Evolutionary conservation across 1,284 basidiomycete genomes (phyloP).

Genomic region (Austropuccinia psidii): DNA sequence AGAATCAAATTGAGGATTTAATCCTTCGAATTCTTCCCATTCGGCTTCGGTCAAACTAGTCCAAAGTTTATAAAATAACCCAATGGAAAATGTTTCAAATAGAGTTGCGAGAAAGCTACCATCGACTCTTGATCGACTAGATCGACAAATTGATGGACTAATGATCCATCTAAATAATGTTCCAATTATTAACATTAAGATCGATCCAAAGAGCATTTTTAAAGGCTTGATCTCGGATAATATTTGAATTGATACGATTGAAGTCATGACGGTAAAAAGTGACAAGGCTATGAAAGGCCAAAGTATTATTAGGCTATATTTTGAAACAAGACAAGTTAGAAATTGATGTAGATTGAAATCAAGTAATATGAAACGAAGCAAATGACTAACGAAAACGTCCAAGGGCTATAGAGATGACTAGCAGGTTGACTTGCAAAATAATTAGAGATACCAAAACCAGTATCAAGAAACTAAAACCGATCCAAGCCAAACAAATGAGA

Average conservation of each 20-base stretch:
- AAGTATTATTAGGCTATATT: conserved; percentile 5
- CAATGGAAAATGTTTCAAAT: conserved; percentile 41
- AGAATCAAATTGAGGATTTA: too few species aligned
- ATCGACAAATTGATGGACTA: conserved; percentile 42
- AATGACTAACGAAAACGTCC: conserved; percentile 42
- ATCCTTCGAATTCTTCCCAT: conserved; percentile 39
- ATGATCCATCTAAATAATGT: conserved; percentile 42
- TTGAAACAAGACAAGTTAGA: not conserved
- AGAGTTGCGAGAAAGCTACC: conserved; percentile 42
- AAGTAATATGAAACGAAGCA: not conserved
- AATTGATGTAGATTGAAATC: not conserved
- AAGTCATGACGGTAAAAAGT: not conserved
- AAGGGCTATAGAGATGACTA: conserved; percentile 39
- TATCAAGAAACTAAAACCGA: conserved; percentile 42
- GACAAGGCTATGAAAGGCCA: conserved; percentile 24
- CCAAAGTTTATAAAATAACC: conserved; percentile 41
- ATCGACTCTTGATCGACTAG: conserved; percentile 41
- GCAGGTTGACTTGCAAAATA: conserved; percentile 43
- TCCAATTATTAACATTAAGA: conserved; percentile 41
- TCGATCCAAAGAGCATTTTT: conserved; percentile 29
- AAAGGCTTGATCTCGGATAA: conserved; percentile 18
- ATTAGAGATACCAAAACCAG: conserved; percentile 42
- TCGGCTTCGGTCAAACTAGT: conserved; percentile 42
- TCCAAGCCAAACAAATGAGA: not conserved
- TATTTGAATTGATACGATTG: not conserved